phyloP scores from a whole-genome alignment of 805 yeast species.

The Blastobotrys attinorum region DNA sequence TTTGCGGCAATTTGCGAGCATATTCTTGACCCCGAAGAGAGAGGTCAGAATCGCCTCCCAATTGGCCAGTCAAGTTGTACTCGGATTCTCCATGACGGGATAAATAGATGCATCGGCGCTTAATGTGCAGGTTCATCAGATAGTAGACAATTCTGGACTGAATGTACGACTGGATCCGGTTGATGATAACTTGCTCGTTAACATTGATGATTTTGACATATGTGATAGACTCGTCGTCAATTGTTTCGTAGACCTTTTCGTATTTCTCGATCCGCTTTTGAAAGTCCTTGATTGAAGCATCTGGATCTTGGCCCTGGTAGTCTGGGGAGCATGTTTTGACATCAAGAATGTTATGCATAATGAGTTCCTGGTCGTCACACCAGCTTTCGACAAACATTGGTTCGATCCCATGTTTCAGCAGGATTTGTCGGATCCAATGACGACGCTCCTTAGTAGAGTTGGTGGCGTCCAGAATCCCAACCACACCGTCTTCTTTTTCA shows the following conservation, averaged over 20 bases:
- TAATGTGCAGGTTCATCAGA: constrained; percentile 90
- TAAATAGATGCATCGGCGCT: constrained; percentile 87
- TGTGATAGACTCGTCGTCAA: constrained; percentile 54
- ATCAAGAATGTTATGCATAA: constrained; percentile 73
- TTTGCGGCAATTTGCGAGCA: constrained; percentile 69
- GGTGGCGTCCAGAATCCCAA: constrained; percentile 91
- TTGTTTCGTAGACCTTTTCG: constrained; percentile 67
- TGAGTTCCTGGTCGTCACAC: constrained; percentile 76
- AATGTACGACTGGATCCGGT: constrained; percentile 77
- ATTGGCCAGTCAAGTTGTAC: constrained; percentile 86
- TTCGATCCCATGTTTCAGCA: constrained; percentile 51
- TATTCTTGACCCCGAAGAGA: constrained; percentile 79
- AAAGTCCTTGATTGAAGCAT: constrained; percentile 65
- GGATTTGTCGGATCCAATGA: constrained; percentile 42
- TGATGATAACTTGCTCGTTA: constrained; percentile 80
- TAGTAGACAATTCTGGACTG: constrained; percentile 92
- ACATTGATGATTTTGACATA: constrained; percentile 85
- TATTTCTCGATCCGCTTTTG: constrained; percentile 65
- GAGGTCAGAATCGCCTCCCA: constrained; percentile 89
- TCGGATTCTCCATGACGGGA: constrained; percentile 94
- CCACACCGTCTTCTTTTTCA: constrained; percentile 68
- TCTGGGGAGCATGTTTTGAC: constrained; percentile 86
- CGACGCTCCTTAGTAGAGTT: constrained; percentile 75
- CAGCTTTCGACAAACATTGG: constrained; percentile 90
- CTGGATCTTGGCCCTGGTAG: constrained; percentile 59